These are phyloP conservation scores for Beta lomatogona DNA, from an alignment of 179 eudicot species.

Conservation along the genomic window DNA sequence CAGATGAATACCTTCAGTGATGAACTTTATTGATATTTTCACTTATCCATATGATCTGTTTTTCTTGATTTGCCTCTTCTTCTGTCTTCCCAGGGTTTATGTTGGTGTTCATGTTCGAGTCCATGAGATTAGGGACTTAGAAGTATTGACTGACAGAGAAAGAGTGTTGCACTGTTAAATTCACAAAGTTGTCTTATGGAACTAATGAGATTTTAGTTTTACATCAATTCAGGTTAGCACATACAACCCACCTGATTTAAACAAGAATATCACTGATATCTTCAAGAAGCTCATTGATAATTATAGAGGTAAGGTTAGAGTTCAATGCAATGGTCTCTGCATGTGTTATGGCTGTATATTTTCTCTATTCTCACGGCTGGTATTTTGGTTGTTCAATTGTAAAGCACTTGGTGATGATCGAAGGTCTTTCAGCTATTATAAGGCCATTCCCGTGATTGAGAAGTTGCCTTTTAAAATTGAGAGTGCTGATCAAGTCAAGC, in stretches of 20 bases:
- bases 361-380: constrained; percentile 13
- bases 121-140: not conserved
- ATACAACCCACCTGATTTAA: constrained; percentile 83
- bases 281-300: constrained; percentile 86
- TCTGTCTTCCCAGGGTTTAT: not conserved
- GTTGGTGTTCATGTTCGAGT: not conserved
- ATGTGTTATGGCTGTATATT: not conserved
- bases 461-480: constrained; percentile 87
- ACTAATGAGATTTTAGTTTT: not conserved
- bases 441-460: constrained; percentile 89
- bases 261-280: constrained; percentile 71
- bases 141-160: not conserved
- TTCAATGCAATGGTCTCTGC: not conserved
- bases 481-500: constrained; percentile 76
- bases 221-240: constrained; percentile 42
- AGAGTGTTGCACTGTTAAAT: not conserved
- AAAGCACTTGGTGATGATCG: constrained; percentile 95
- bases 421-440: constrained; percentile 90
- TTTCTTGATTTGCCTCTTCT: not conserved
- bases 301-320: constrained; percentile 63
- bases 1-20: not conserved
- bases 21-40: not conserved
- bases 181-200: not conserved
- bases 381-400: not conserved
- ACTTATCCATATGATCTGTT: not conserved